A percentile compares a stretch with the other conserved stretches of the same genome.
Evolutionary conservation across 2,329 filamentous ascomycete species (phyloP).

Genomic region (Alternaria ventricosa): DNA sequence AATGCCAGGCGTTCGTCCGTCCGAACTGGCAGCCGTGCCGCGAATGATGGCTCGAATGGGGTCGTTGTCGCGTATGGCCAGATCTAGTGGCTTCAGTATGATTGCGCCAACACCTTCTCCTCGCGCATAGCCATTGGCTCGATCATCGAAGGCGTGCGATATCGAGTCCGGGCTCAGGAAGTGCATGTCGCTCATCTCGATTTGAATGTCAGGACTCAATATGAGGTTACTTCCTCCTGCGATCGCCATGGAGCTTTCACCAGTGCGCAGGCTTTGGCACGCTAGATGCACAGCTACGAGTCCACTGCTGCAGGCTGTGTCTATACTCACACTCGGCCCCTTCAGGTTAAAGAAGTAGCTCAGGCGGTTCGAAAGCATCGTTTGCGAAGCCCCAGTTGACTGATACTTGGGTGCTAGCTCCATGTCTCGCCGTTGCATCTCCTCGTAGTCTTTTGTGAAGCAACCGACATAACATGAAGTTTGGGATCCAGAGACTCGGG

Average conservation of each 20-base stretch:
- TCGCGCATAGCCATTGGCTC: constrained; percentile 68
- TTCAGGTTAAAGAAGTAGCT: constrained; percentile 29
- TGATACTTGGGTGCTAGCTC: constrained; percentile 21
- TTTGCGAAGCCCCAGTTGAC: constrained; percentile 15
- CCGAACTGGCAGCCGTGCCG: constrained; percentile 28
- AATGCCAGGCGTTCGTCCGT: constrained; percentile 26
- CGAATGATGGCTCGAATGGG: constrained; percentile 38
- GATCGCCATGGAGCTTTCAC: constrained; percentile 30
- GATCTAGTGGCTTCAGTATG: constrained; percentile 32
- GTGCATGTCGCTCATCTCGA: constrained; percentile 22
- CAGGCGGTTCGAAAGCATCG: constrained; percentile 21
- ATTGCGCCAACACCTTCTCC: constrained; percentile 62
- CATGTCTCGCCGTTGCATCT: constrained; percentile 22
- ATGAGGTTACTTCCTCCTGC: constrained; percentile 30
- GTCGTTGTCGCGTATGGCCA: constrained; percentile 29
- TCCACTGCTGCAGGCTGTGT: constrained; percentile 31
- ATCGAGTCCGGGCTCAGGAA: constrained; percentile 39
- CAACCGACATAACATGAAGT: constrained; percentile 28
- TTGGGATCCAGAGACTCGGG: constrained; percentile 20
- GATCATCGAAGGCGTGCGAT: constrained; percentile 52
- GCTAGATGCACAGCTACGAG: constrained; percentile 29
- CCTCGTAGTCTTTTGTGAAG: constrained; percentile 27
- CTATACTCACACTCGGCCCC: constrained; percentile 28
- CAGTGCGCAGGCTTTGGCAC: constrained; percentile 30
- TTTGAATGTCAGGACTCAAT: constrained; percentile 18